Base-by-base conservation (phyloP, 23 red algal species). In the Gracilaria domingensis region DNA sequence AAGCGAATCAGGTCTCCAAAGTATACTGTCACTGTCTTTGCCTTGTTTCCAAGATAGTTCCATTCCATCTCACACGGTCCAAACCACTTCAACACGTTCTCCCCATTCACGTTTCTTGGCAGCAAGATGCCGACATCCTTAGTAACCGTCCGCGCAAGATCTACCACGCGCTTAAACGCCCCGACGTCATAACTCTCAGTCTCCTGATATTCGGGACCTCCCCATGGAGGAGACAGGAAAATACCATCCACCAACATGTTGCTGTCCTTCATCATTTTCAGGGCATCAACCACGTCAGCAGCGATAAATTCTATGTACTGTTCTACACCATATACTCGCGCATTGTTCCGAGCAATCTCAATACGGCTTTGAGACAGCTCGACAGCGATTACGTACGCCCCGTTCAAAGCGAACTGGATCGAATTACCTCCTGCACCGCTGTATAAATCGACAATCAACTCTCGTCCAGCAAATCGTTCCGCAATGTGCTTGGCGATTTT, bases 401-500 rank as follows among this genome's bases (percentile, higher is more conserved):
- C 84, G 50, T 66, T 34, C 38, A 86, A 79, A 35, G 97, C 97
- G 69, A 99, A 95, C 53, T 90, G 86, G 71, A 99, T 99, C 26
- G 89, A 81, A 73, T 95, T 96, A 47, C 97, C 93, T 12, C 97
- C 97, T 24, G 84, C 90, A 28, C 97, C 97, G 26, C 89, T 73
- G 65, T 96, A 99, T 42, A 88, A 32, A 44, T 99, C 97, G 0
- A 91, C 79, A 33, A 86, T 66, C 33, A 81, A 4, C 25, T 76
- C 40, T 30, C 51, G 66, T 60, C 73, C 83, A 20, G 40, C 39
- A 66, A 93, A 91, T 24, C 97, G 93, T 75, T 77, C 35, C 14
- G 97, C 97, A 84, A 96, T 94, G 55, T 99, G 97, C 20, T 61
- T 23, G 25, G 97, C 93, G 71, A 99, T 99, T 85, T 94, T 94